These are phyloP conservation scores for Senna siamea DNA, from an alignment of 306 rosid species.

Conservation along the genomic window DNA sequence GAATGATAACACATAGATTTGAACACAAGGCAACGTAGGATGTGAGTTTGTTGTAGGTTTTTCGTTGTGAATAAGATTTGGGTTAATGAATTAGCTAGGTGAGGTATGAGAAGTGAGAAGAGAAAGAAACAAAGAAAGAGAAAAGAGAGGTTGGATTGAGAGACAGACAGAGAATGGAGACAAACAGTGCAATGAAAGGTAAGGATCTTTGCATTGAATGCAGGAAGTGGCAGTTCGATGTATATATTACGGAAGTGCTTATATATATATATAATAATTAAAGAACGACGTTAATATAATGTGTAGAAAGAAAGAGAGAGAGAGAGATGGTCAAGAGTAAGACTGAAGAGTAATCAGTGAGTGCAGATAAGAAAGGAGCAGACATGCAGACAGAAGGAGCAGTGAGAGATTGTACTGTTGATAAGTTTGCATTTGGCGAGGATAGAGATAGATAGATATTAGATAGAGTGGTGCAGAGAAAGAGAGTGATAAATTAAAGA, in stretches of 20 bases:
- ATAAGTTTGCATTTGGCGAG: slow-evolving; percentile 48
- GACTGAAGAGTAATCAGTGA: slow-evolving; percentile 68
- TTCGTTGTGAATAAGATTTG: slow-evolving; percentile 39
- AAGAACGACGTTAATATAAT: no score
- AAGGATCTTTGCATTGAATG: slow-evolving; percentile 62
- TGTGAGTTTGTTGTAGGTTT: slow-evolving; percentile 23
- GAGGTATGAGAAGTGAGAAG: neutral
- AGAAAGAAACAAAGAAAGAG: slow-evolving; percentile 38
- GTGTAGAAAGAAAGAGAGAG: neutral
- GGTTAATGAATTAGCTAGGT: slow-evolving; percentile 26
- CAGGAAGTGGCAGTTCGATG: slow-evolving; percentile 57
- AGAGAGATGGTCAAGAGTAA: slow-evolving; percentile 25
- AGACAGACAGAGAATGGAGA: slow-evolving; percentile 57
- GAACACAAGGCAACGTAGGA: no score
- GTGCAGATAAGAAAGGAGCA: slow-evolving; percentile 62
- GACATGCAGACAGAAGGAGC: slow-evolving; percentile 68
- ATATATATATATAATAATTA: no score
- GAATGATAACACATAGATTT: no score
- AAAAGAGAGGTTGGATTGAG: neutral
- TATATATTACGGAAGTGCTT: no score
- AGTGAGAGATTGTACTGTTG: slow-evolving; percentile 80
- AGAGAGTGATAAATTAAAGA: neutral
- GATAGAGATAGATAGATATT: slow-evolving; percentile 22
- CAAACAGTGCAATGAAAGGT: slow-evolving; percentile 75
- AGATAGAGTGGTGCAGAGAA: slow-evolving; percentile 21